Base-by-base conservation (phyloP, 371 early-diverging fungal genomes). In the Rhizopus delemar region DNA sequence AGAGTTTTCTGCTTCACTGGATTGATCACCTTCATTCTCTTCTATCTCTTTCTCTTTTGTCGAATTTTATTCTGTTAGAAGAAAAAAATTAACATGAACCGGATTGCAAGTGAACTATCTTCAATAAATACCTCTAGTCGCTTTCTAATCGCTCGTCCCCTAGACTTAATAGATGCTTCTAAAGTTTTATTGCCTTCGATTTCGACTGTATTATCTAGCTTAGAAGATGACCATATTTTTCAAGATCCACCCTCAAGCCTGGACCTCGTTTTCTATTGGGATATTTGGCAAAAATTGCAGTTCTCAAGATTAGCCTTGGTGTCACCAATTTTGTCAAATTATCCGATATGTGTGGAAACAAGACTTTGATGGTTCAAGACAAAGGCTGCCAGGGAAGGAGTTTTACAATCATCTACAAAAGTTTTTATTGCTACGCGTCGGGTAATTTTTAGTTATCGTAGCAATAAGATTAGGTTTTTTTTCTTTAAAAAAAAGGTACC, bases 361-460 rank as follows among this genome's bases (percentile, higher is more conserved):
- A 62, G 57, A 62, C 53, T 53, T 53, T 62, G 57, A 53, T 62
- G 53, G 53, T 62, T 48, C 57, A 62, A 62, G 63, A 62, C 57
- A 62, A 62, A 62, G 57, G 57, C 57, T 57, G 53, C 63, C 53
- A 62, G 57, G 46, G 63, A 57, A 62, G 52, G 57, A 62, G 57
- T 62, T 53, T 62, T 56, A 53, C 45, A 38, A 45, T 46, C 52
- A 62, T 15, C 12, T 62, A 62, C 56, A 56, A 51, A 62, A 57
- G 63, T 62, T 16, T 57, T 16, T 62, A 62, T 62, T 62, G 63
- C 63, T 57, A 57, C 53, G 29, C 39, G 51, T 39, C 51, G 51
- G 41, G 58, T 49, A 39, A 2, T 50, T 57, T 57, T 57, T 57
- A 57, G 51, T 57, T 57, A 57, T 57, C 58, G 41, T 57, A 51